Evolutionary conservation across 805 yeast species (phyloP).

Genomic region (Wickerhamomyces subpelliculosus): DNA sequence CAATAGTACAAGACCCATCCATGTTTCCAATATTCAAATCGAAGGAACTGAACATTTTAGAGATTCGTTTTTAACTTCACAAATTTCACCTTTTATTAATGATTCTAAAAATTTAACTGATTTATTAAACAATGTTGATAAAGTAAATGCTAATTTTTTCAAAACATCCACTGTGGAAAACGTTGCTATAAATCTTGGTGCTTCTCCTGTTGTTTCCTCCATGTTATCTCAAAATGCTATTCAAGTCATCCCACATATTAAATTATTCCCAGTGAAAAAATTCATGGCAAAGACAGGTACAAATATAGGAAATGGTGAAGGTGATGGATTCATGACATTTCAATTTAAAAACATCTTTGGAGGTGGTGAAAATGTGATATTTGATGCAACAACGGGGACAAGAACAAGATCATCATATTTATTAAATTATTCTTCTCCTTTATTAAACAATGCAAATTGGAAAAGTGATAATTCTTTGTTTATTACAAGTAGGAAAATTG

Average conservation of each 20-base stretch:
- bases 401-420: slow-evolving; percentile 50
- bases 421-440: slow-evolving; percentile 46
- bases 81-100: slow-evolving; percentile 38
- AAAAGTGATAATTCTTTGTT: slow-evolving; percentile 44
- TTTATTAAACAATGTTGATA: slow-evolving; percentile 35
- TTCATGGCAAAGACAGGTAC: slow-evolving; percentile 90
- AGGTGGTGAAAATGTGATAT: slow-evolving; percentile 55
- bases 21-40: slow-evolving; percentile 37
- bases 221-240: slow-evolving; percentile 7
- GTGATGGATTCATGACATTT: slow-evolving; percentile 83
- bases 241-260: slow-evolving; percentile 24
- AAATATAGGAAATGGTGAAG: slow-evolving; percentile 94
- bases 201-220: slow-evolving; percentile 3
- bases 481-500: slow-evolving; percentile 42
- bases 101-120: slow-evolving; percentile 33
- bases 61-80: slow-evolving; percentile 36
- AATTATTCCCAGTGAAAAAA: slow-evolving; percentile 49
- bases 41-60: slow-evolving; percentile 42
- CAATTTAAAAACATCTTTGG: slow-evolving; percentile 58
- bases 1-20: slow-evolving; percentile 34
- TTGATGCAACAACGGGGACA: slow-evolving; percentile 55
- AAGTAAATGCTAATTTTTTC: slow-evolving; percentile 34
- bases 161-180: slow-evolving; percentile 38
- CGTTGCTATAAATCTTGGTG: slow-evolving; percentile 28
- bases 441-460: slow-evolving; percentile 38